phyloP scores from a whole-genome alignment of 371 early-diverging fungal genomes.

The Nematocida sp. region DNA sequence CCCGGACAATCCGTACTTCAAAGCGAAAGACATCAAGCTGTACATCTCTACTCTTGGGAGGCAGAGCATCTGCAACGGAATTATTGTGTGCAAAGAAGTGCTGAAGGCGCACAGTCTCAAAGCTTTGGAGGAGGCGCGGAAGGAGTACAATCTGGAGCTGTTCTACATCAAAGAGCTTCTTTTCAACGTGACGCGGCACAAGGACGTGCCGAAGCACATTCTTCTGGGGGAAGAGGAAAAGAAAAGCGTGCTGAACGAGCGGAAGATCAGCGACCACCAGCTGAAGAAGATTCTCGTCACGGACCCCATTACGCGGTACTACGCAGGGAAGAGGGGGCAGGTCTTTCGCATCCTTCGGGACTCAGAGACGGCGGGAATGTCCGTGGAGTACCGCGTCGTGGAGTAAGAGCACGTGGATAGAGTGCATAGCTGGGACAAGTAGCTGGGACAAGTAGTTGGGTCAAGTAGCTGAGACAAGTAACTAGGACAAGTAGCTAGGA shows the following conservation, averaged over 20 bases:
- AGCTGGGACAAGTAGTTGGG: too few relatives aligned
- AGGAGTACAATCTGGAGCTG: conserved; percentile 76
- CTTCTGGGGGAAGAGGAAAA: conserved; percentile 81
- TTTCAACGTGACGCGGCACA: conserved; percentile 93
- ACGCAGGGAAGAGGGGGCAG: conserved; percentile 85
- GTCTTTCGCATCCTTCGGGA: conserved; percentile 88
- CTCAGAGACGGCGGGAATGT: conserved; percentile 89
- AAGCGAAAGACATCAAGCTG: conserved; percentile 57
- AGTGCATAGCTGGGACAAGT: too few relatives aligned
- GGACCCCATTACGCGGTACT: conserved; percentile 91
- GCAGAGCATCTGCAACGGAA: conserved; percentile 56
- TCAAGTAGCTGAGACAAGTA: too few relatives aligned
- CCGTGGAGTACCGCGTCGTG: conserved; percentile 76
- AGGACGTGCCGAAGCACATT: conserved; percentile 85
- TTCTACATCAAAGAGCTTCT: conserved; percentile 87
- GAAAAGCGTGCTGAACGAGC: conserved; percentile 74
- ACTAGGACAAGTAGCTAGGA: too few relatives aligned
- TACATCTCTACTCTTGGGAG: conserved; percentile 50
- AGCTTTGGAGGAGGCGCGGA: conserved; percentile 39
- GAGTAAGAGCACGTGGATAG: conserved; percentile 42
- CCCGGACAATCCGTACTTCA: conserved; percentile 59
- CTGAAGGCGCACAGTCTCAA: conserved; percentile 52
- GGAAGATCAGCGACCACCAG: conserved; percentile 84
- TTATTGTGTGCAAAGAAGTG: conserved; percentile 58
- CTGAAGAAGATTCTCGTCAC: conserved; percentile 80